Evolutionary conservation across 2,329 filamentous ascomycete genomes (phyloP).

Genomic region (Colletotrichum kahawae): DNA sequence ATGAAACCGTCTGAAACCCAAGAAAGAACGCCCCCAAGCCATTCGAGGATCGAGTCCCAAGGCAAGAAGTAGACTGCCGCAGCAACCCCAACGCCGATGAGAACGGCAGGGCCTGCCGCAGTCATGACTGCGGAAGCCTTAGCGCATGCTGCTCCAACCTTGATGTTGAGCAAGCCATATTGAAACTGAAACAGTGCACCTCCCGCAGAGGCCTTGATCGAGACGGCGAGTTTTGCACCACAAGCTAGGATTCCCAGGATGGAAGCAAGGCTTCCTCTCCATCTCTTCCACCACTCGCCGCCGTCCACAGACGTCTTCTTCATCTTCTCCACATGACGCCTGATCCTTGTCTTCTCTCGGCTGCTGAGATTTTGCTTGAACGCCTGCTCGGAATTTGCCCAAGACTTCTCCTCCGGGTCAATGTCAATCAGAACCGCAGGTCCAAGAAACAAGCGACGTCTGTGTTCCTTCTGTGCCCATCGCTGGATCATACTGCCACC

Average conservation of each 20-base stretch:
- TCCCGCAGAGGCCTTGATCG: not conserved
- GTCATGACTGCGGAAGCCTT: not conserved
- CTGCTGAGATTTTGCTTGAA: not conserved
- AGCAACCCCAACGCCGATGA: not conserved
- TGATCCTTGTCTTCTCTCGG: not conserved
- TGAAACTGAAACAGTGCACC: not conserved
- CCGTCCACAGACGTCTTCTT: not conserved
- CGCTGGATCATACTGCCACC: not conserved
- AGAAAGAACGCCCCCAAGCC: not conserved
- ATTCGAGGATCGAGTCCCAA: not conserved
- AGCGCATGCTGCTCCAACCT: not conserved
- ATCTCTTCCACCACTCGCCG: not conserved
- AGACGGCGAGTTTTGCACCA: not conserved
- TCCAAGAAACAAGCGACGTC: not conserved
- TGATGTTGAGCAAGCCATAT: not conserved
- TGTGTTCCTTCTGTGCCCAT: not conserved
- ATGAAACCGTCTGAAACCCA: not conserved
- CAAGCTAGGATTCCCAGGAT: not conserved
- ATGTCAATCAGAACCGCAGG: not conserved
- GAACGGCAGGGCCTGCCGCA: not conserved
- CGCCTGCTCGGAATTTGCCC: not conserved
- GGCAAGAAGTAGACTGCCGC: not conserved
- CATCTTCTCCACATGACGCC: not conserved
- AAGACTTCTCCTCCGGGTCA: not conserved
- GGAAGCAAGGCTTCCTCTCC: not conserved